Percentiles rank a stretch among this genome's conserved stretches.
These are phyloP conservation scores for Talaromyces nanjingensis DNA, from an alignment of 495 filamentous ascomycete species.

Conservation along the genomic window DNA sequence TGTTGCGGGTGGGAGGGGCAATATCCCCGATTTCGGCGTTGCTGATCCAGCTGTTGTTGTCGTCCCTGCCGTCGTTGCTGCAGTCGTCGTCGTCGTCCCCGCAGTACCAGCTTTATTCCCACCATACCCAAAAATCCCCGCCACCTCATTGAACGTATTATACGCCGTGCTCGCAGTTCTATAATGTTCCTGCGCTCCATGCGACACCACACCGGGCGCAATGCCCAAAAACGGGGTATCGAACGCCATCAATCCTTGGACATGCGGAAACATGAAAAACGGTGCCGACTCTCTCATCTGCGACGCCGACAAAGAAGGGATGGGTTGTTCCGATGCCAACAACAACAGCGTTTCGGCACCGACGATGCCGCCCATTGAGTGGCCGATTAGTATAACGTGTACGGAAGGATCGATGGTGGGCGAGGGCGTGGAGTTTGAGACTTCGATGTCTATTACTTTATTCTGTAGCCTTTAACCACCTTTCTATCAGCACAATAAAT, in stretches of 20 bases:
- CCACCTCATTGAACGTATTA: constrained; percentile 58
- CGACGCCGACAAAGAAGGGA: constrained; percentile 29
- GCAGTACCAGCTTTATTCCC: constrained; percentile 15
- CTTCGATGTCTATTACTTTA: constrained; percentile 91
- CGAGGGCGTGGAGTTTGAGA: constrained; percentile 69
- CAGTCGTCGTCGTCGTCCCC: neutral
- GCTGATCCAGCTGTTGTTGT: neutral
- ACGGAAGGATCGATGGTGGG: constrained; percentile 88
- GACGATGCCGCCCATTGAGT: constrained; percentile 97
- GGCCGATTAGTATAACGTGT: constrained; percentile 75
- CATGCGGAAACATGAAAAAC: constrained; percentile 54
- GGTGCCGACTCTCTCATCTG: constrained; percentile 16
- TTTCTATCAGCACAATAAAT: neutral
- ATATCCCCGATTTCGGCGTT: constrained; percentile 10
- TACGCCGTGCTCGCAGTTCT: constrained; percentile 66
- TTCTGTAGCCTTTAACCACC: constrained; percentile 63
- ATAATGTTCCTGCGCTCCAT: constrained; percentile 81
- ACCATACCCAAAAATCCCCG: constrained; percentile 51
- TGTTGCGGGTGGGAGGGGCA: constrained; percentile 21
- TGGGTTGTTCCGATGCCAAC: constrained; percentile 60
- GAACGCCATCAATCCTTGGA: constrained; percentile 86
- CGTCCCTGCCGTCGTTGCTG: constrained; percentile 1
- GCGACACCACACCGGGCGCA: constrained; percentile 78
- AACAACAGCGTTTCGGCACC: constrained; percentile 78
- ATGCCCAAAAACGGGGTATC: constrained; percentile 95